Evolutionary conservation across 345 rosid genomes (phyloP).

Genomic region (Draba incana): DNA sequence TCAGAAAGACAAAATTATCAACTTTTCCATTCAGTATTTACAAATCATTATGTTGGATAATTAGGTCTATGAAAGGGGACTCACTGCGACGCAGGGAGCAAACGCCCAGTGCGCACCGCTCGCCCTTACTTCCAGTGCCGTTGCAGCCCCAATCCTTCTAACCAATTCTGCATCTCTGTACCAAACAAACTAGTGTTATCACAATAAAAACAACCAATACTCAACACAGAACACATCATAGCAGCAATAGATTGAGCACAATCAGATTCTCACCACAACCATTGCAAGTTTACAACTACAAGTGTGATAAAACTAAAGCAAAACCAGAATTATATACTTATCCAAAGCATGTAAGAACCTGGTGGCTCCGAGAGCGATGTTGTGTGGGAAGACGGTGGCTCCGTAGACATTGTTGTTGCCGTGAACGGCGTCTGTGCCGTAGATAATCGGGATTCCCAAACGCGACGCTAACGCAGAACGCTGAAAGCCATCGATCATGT

Average conservation of each 20-base stretch:
- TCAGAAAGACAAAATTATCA: background rate
- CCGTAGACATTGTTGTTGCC: slow-evolving; percentile 83
- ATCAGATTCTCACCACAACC: background rate
- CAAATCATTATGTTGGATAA: background rate
- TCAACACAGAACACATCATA: background rate
- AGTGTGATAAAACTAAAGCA: too few species aligned
- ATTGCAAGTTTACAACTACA: background rate
- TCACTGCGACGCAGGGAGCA: slow-evolving; percentile 89
- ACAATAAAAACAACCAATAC: background rate
- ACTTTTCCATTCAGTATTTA: background rate
- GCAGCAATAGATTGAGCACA: background rate
- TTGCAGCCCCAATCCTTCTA: slow-evolving; percentile 69
- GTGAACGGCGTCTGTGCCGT: slow-evolving; percentile 94
- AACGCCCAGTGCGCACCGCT: slow-evolving; percentile 82
- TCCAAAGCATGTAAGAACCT: slow-evolving; percentile 45
- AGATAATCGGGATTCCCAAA: slow-evolving; percentile 79
- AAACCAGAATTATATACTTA: background rate
- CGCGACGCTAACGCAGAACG: slow-evolving; percentile 63
- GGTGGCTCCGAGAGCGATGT: slow-evolving; percentile 85
- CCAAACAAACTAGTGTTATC: background rate
- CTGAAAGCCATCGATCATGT: slow-evolving; percentile 83
- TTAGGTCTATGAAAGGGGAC: slow-evolving; percentile 36
- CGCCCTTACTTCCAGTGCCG: slow-evolving; percentile 94
- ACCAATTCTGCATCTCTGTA: slow-evolving; percentile 76
- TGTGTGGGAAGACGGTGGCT: slow-evolving; percentile 89